Evolutionary conservation across 1,139 yeast species (phyloP), one percentile per base, ranked within the genome.

Genomic region (Williopsis jadinii): DNA sequence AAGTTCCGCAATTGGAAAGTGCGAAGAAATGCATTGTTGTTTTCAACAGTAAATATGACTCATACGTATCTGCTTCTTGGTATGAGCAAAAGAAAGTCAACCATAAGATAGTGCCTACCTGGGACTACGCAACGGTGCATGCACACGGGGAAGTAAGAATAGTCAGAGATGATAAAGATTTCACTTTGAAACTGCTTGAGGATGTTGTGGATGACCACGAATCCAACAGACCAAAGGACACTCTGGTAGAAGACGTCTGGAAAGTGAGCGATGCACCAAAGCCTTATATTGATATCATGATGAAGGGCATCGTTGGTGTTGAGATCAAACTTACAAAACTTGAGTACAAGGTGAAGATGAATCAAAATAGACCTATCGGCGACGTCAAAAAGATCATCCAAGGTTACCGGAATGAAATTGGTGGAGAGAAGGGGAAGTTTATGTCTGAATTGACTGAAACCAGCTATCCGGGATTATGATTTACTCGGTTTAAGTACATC

Each of bases 91-190:
- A 81, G 60, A 63, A 68, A 48, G 70, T 68, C 39, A 75, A 81
- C 27, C 83, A 78, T 47, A 80, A 78, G 52, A 72, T 68, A 33
- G 88, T 80, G 9, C 86, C 87, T 11, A 81, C 88, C 0, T 81
- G 87, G 88, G 81, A 77, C 58, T 81, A 75, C 61, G 79, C 77
- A 2, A 62, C 77, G 5, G 80, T 75, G 32, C 86, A 81, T 53
- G 67, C 75, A 34, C 64, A 74, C 42, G 87, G 87, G 3, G 68
- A 59, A 35, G 70, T 83, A 9, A 63, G 48, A 14, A 57, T 81
- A 10, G 58, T 75, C 14, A 71, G 67, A 39, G 77, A 73, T 44
- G 77, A 74, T 45, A 59, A 62, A 11, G 69, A 65, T 11, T 77
- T 73, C 64, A 68, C 78, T 5, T 56, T 72, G 41, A 46, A 58